phyloP scores from a whole-genome alignment of 2,329 filamentous ascomycete genomes.

The Aspergillus oerlinghausenensis region DNA sequence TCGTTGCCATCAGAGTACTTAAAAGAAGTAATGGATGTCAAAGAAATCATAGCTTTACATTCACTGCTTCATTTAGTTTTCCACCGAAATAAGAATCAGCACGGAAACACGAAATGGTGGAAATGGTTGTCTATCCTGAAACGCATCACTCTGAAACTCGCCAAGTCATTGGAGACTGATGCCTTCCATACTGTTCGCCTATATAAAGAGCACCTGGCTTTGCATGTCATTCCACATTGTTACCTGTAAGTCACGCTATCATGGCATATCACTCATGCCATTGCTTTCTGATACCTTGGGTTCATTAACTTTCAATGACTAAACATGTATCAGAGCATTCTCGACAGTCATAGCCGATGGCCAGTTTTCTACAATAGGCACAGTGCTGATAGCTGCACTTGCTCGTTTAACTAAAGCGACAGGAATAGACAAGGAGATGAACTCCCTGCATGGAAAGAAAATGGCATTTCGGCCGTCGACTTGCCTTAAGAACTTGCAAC shows the following conservation, averaged over 20 bases:
- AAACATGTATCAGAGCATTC: slow-evolving; percentile 45
- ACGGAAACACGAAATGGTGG: slow-evolving; percentile 79
- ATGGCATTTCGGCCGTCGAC: not conserved
- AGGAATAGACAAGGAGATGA: slow-evolving; percentile 31
- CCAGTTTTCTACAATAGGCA: slow-evolving; percentile 67
- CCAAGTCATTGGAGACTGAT: slow-evolving; percentile 39
- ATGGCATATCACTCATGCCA: not conserved
- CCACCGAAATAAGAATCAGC: slow-evolving; percentile 88
- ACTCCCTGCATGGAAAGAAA: slow-evolving; percentile 4
- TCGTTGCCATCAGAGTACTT: not conserved
- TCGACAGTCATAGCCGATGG: slow-evolving; percentile 66
- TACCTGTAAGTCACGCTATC: slow-evolving; percentile 33
- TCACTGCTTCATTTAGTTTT: slow-evolving; percentile 63
- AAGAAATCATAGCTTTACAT: slow-evolving; percentile 25
- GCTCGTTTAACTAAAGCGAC: slow-evolving; percentile 51
- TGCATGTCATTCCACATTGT: slow-evolving; percentile 36
- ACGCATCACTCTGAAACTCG: slow-evolving; percentile 57
- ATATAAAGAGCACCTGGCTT: slow-evolving; percentile 30
- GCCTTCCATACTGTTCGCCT: slow-evolving; percentile 10
- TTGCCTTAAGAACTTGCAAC: not conserved
- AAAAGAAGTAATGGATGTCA: slow-evolving; percentile 22
- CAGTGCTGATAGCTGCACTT: slow-evolving; percentile 62
- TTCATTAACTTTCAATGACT: slow-evolving; percentile 4
- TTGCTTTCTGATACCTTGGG: not conserved
- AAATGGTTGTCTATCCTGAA: slow-evolving; percentile 66